phyloP scores from a whole-genome alignment of 2,329 filamentous ascomycete species.

The Magnaporthiopsis rhizophila region DNA sequence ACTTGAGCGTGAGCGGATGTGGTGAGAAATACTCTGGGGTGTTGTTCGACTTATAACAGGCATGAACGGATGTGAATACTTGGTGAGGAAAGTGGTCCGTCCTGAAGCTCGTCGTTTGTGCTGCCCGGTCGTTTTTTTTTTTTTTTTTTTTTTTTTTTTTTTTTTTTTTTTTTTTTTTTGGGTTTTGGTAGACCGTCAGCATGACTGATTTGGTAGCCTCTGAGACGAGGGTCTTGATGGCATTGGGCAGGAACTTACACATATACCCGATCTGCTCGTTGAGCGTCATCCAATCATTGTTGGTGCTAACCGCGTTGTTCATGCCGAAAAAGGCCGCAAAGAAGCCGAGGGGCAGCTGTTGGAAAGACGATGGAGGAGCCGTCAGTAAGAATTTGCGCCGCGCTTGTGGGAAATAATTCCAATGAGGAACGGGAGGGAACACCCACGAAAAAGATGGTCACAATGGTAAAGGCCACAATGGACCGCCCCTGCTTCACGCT shows the following conservation, averaged over 20 bases:
- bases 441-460: slow-evolving; percentile 38
- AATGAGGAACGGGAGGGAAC: neutral
- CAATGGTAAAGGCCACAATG: slow-evolving; percentile 37
- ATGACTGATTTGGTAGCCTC: neutral
- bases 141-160: too few species aligned
- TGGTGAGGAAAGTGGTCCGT: neutral
- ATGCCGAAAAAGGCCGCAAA: slow-evolving; percentile 31
- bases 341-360: slow-evolving; percentile 28
- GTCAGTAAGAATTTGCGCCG: neutral
- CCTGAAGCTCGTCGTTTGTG: neutral
- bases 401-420: too few species aligned
- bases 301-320: slow-evolving; percentile 16
- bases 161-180: too few species aligned
- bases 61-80: neutral
- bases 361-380: neutral
- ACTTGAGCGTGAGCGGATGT: neutral
- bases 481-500: slow-evolving; percentile 32
- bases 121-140: neutral
- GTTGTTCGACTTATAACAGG: neutral
- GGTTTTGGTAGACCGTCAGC: too few species aligned
- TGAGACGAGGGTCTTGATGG: neutral
- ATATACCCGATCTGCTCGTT: neutral
- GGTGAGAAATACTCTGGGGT: neutral
- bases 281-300: neutral
- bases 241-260: neutral